phyloP scores from a whole-genome alignment of 2,329 filamentous ascomycete genomes.

The Paraconiothyrium sp. region DNA sequence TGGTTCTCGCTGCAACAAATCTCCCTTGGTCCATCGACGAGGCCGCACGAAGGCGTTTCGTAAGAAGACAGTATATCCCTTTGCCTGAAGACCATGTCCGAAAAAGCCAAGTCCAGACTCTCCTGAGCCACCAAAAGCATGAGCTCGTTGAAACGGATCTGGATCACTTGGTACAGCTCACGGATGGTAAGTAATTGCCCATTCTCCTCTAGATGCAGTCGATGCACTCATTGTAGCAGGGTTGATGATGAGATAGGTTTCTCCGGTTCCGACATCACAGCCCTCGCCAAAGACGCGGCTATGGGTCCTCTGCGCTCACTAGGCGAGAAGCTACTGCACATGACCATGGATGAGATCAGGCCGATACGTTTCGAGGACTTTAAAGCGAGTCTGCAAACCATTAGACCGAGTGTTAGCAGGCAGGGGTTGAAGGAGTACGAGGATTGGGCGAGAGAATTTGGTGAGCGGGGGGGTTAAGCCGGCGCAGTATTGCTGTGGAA shows the following conservation, averaged over 20 bases:
- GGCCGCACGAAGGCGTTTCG: slow-evolving; percentile 88
- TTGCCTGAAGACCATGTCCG: slow-evolving; percentile 86
- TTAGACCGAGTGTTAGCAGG: slow-evolving; percentile 88
- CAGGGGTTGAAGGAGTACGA: slow-evolving; percentile 88
- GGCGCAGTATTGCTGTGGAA: not conserved
- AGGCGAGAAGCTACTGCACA: slow-evolving; percentile 87
- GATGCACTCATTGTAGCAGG: not conserved
- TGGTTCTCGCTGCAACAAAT: slow-evolving; percentile 95
- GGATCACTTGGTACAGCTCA: slow-evolving; percentile 76
- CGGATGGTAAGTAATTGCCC: slow-evolving; percentile 73
- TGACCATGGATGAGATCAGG: slow-evolving; percentile 93
- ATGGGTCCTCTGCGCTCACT: slow-evolving; percentile 94
- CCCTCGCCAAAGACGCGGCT: slow-evolving; percentile 94
- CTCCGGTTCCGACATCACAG: slow-evolving; percentile 95
- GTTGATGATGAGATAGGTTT: slow-evolving; percentile 71
- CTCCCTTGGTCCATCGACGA: slow-evolving; percentile 98
- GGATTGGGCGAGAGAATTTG: slow-evolving; percentile 93
- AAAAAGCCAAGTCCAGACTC: slow-evolving; percentile 77
- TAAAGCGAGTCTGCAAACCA: slow-evolving; percentile 80
- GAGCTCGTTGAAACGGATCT: slow-evolving; percentile 77
- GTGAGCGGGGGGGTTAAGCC: slow-evolving; percentile 80
- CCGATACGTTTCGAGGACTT: slow-evolving; percentile 88
- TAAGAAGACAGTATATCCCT: slow-evolving; percentile 94
- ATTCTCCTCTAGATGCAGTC: not conserved
- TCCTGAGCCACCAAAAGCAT: slow-evolving; percentile 90